phyloP scores from a whole-genome alignment of 352 stramenopile genomes.

The Globisporangium cystogenes region DNA sequence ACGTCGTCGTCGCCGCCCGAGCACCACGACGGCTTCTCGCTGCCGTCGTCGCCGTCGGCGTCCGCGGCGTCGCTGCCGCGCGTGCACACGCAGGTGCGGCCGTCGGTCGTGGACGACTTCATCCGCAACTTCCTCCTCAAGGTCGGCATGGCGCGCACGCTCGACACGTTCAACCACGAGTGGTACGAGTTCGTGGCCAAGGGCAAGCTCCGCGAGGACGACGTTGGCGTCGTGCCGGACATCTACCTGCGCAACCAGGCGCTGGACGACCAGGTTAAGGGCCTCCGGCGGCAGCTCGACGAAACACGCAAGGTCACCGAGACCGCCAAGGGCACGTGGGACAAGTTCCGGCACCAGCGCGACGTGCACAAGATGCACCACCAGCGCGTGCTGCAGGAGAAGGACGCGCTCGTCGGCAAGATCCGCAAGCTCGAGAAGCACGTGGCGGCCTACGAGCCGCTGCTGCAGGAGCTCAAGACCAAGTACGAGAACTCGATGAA shows the following conservation, averaged over 20 bases:
- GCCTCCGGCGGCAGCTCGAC: constrained; percentile 79
- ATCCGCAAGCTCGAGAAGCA: constrained; percentile 91
- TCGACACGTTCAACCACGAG: constrained; percentile 95
- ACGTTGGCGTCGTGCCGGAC: constrained; percentile 89
- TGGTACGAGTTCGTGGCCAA: constrained; percentile 94
- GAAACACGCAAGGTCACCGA: constrained; percentile 87
- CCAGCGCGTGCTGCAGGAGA: constrained; percentile 93
- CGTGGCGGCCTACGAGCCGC: constrained; percentile 88
- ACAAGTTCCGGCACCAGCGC: constrained; percentile 93
- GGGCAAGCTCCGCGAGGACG: constrained; percentile 87
- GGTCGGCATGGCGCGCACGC: constrained; percentile 80
- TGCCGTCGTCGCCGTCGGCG: neutral
- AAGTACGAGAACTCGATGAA: constrained; percentile 96
- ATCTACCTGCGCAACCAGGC: constrained; percentile 93
- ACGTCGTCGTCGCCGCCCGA: constrained; percentile 3
- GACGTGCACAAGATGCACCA: constrained; percentile 96
- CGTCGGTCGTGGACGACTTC: constrained; percentile 92
- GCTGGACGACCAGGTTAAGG: constrained; percentile 87
- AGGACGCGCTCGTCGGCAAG: constrained; percentile 89
- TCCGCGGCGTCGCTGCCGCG: constrained; percentile 14
- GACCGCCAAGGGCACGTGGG: constrained; percentile 91
- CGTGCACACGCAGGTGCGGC: constrained; percentile 65
- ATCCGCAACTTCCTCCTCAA: constrained; percentile 96
- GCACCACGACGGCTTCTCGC: constrained; percentile 8
- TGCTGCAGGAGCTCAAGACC: constrained; percentile 89